phyloP scores from a whole-genome alignment of 2,329 filamentous ascomycete species.

The Apiospora rasikravindrae region DNA sequence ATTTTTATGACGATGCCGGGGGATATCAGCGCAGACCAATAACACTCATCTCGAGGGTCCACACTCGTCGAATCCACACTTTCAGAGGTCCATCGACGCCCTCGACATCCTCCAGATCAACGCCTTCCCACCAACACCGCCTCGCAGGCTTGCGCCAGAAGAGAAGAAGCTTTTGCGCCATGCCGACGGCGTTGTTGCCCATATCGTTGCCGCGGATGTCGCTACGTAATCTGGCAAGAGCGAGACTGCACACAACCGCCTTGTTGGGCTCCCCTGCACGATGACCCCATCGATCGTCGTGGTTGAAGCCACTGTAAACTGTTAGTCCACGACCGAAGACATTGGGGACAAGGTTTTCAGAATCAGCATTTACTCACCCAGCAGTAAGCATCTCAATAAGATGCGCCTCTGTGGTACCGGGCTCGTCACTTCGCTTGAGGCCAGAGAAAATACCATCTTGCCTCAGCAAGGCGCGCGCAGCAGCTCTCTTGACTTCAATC shows the following conservation, averaged over 20 bases:
- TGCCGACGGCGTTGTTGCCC: conserved; percentile 83
- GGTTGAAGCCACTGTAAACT: conserved; percentile 82
- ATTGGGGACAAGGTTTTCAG: not conserved
- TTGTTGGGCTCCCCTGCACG: conserved; percentile 98
- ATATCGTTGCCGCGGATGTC: conserved; percentile 83
- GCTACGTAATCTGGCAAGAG: conserved; percentile 88
- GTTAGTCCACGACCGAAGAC: not conserved
- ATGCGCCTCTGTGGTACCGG: conserved; percentile 95
- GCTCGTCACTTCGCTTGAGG: conserved; percentile 91
- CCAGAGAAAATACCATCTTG: conserved; percentile 97
- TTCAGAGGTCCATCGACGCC: conserved; percentile 92
- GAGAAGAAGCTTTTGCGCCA: conserved; percentile 96
- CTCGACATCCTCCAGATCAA: conserved; percentile 87
- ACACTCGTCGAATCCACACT: conserved; percentile 97
- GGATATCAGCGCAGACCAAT: conserved; percentile 72
- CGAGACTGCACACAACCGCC: conserved; percentile 96
- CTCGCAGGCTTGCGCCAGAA: conserved; percentile 98
- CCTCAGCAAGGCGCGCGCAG: conserved; percentile 81
- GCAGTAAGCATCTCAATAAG: conserved; percentile 99
- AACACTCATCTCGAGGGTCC: conserved; percentile 98
- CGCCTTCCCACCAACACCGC: conserved; percentile 98
- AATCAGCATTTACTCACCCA: conserved; percentile 66
- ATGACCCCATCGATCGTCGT: conserved; percentile 94
- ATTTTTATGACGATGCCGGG: not conserved
- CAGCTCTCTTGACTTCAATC: conserved; percentile 94